Evolutionary conservation across 2,329 filamentous ascomycete genomes (phyloP), one percentile per base, ranked within the genome.

Genomic region (Cercospora beticola): DNA sequence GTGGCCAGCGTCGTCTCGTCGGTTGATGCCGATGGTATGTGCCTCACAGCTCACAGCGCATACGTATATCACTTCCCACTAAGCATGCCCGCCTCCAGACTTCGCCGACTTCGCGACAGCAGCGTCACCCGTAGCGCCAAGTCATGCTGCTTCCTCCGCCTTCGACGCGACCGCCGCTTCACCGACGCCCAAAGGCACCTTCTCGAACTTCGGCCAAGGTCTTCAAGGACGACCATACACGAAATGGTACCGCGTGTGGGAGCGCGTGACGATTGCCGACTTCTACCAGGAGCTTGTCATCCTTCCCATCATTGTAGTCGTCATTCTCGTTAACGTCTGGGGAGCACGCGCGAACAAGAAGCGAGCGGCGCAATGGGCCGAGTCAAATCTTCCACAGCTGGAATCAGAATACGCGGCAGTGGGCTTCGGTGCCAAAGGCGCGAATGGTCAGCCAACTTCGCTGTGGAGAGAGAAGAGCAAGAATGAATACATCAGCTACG

Each of bases 211-310:
- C 31, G 72, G 74, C 69, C 79, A 81, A 16, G 76, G 80, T 60
- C 80, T 81, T 58, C 81, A 83, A 81, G 84, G 66, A 79, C 85
- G 68, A 28, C 91, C 92, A 14, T 97, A 91, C 81, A 97, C 93
- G 62, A 93, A 92, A 84, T 99, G 95, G 95, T 99, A 98, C 83
- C 93, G 93, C 66, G 85, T 98, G 70, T 95, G 97, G 86, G 94
- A 98, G 86, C 93, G 95, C 77, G 89, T 94, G 76, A 89, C 89
- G 28, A 83, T 90, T 69, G 86, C 86, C 77, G 95, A 99, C 80
- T 99, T 99, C 86, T 89, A 89, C 82, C 87, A 90, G 76, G 95
- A 99, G 83, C 90, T 92, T 68, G 83, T 93, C 79, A 91, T 99
- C 76, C 83, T 97, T 69, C 86, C 87, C 36, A 85, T 93, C 76